These are phyloP conservation scores for Alternaria atra DNA, from an alignment of 2,329 filamentous ascomycete species.

Conservation along the genomic window DNA sequence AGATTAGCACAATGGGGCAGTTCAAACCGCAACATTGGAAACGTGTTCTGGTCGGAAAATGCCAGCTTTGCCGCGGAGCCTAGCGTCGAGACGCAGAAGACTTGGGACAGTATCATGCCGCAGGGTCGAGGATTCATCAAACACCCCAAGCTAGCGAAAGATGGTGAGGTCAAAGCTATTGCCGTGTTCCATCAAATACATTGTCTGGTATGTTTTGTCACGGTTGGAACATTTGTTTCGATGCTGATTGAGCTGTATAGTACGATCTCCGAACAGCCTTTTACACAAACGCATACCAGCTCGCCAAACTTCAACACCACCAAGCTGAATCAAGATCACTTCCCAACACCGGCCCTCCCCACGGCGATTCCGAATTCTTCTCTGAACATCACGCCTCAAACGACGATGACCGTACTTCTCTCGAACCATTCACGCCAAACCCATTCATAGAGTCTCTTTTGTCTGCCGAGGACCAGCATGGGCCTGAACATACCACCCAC, in stretches of 20 bases:
- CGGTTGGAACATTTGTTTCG: background rate
- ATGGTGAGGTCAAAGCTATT: background rate
- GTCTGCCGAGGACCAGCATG: background rate
- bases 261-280: slow-evolving; percentile 9
- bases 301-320: slow-evolving; percentile 8
- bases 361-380: background rate
- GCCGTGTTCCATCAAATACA: slow-evolving; percentile 18
- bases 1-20: slow-evolving; percentile 9
- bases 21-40: slow-evolving; percentile 5
- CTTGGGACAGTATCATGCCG: slow-evolving; percentile 10
- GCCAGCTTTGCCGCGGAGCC: slow-evolving; percentile 61
- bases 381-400: background rate
- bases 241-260: background rate
- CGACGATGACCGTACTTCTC: background rate
- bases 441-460: slow-evolving; percentile 10
- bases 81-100: slow-evolving; percentile 37
- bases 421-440: slow-evolving; percentile 1
- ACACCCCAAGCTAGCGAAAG: slow-evolving; percentile 5
- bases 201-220: slow-evolving; percentile 10
- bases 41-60: slow-evolving; percentile 14
- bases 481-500: slow-evolving; percentile 15
- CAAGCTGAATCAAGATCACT: background rate
- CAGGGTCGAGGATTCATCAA: slow-evolving; percentile 9
- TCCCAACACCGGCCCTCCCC: background rate
- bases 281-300: slow-evolving; percentile 12